These are phyloP conservation scores for Solanum peruvianum DNA, from an alignment of 257 asterid species.

Conservation along the genomic window DNA sequence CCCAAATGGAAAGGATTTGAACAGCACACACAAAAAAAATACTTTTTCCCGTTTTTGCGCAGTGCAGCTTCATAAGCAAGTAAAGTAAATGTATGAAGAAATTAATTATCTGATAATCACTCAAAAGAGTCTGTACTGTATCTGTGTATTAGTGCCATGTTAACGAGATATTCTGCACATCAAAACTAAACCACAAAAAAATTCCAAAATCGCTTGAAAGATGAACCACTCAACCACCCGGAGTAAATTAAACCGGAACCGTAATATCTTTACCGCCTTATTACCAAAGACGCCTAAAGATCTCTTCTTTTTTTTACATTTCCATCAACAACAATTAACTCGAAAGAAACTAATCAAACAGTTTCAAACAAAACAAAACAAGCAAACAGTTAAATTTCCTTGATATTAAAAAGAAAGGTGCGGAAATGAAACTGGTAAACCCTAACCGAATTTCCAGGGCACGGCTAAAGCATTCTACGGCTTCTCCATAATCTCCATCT, in stretches of 20 bases:
- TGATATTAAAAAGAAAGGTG: neutral
- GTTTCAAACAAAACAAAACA: neutral
- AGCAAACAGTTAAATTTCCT: neutral
- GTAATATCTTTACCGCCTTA: neutral
- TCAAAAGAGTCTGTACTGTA: neutral
- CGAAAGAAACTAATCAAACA: neutral
- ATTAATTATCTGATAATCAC: neutral
- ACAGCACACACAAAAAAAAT: neutral
- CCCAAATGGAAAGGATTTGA: neutral
- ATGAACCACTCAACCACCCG: neutral
- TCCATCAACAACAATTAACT: neutral
- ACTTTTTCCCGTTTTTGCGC: neutral
- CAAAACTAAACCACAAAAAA: neutral
- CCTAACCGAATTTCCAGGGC: conserved; percentile 83
- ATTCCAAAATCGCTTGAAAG: neutral
- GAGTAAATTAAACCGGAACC: neutral
- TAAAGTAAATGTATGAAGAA: neutral
- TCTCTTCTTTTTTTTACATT: neutral
- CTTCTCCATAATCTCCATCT: conserved; percentile 60
- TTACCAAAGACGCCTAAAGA: neutral
- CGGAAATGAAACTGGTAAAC: neutral
- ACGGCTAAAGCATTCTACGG: conserved; percentile 89
- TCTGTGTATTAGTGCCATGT: neutral
- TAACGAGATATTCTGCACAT: neutral
- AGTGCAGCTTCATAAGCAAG: neutral